These are phyloP conservation scores for Spergularia marina DNA, from an alignment of 148 eudicot genomes.

Conservation along the genomic window DNA sequence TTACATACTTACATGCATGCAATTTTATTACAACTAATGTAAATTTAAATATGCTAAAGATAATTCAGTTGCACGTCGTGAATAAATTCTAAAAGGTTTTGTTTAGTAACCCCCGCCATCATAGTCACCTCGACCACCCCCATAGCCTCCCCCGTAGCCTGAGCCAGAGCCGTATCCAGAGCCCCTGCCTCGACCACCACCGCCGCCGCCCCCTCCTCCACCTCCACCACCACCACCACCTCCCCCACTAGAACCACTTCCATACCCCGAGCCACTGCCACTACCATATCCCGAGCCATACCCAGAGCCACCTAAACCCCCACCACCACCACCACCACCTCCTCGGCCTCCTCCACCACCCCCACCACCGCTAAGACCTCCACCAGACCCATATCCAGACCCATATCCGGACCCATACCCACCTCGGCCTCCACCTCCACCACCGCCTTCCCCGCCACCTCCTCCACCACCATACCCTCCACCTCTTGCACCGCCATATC, in stretches of 20 bases:
- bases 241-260: conserved; percentile 21
- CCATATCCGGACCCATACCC: conserved; percentile 35
- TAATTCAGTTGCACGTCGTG: too few species aligned
- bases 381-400: conserved; percentile 39
- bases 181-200: conserved; percentile 31
- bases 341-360: conserved; percentile 39
- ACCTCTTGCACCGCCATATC: conserved; percentile 36
- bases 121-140: conserved; percentile 28
- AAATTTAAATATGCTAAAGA: not conserved
- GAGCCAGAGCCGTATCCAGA: conserved; percentile 35
- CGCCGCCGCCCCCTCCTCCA: conserved; percentile 24
- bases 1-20: conserved; percentile 10
- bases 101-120: conserved; percentile 25
- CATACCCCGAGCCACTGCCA: conserved; percentile 28
- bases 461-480: conserved; percentile 38
- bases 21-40: not conserved
- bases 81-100: not conserved
- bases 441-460: conserved; percentile 25
- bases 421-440: conserved; percentile 31
- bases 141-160: conserved; percentile 22
- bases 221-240: conserved; percentile 31
- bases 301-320: conserved; percentile 28
- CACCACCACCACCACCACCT: conserved; percentile 27
- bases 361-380: conserved; percentile 32
- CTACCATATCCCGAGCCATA: conserved; percentile 32